Evolutionary conservation across 2,329 filamentous ascomycete genomes (phyloP), one percentile per base, ranked within the genome.

Genomic region (Tolypocladium pustulatum): DNA sequence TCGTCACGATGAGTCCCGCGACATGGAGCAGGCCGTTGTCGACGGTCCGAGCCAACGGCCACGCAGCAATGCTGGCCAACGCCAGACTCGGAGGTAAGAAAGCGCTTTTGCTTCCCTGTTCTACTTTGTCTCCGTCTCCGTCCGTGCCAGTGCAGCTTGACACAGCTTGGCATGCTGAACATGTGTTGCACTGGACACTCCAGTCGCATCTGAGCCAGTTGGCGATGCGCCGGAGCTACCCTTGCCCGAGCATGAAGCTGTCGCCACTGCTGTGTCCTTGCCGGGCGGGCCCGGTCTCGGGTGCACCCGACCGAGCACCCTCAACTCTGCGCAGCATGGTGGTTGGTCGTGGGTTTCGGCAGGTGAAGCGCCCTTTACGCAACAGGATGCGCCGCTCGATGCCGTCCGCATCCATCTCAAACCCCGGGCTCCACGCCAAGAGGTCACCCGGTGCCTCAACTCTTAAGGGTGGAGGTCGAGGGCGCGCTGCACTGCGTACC

Each of bases 261-360:
- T 30, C 38, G 57, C 38, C 5, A 10, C 41, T 32, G n/a, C 41
- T 22, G 34, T 9, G 41, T 9, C 4, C 20, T 25, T 34, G 55
- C 55, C 54, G 49, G 58, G 49, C 30, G 46, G 38, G 37, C 49
- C 58, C 58, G 58, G 55, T 52, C 55, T 55, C 58, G 58, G 58
- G 49, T 52, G 55, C 54, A 27, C 38, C 58, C 55, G 54, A 36
- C 37, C 55, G 54, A 51, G 22, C 27, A n/a, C 20, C 40, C 13
- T 8, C 43, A n/a, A 3, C 43, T 3, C 43, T 27, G 43, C 13
- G 32, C 32, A 34, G 32, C 20, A 13, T 25, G 27, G 15, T 20
- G 15, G 46, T 51, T 10, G 46, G 25, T 20, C 25, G 46, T 20
- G 49, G 49, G 4, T 52, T 30, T 25, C 25, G 7, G 43, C 43